phyloP scores from a whole-genome alignment of 176 grass and related monocot genomes.

The Eragrostis nindensis region DNA sequence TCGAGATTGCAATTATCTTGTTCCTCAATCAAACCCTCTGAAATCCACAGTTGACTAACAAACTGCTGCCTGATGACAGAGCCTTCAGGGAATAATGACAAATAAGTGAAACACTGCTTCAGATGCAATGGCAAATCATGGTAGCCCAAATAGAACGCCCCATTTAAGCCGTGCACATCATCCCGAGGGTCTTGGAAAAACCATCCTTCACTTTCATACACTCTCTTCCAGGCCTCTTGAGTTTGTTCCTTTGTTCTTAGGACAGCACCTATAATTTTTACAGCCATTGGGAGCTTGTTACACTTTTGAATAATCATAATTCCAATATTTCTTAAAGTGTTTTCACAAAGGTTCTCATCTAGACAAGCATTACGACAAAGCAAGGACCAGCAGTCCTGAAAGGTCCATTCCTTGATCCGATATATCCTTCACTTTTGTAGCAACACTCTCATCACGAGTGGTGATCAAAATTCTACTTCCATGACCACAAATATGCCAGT shows the following conservation, averaged over 20 bases:
- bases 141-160: constrained; percentile 62
- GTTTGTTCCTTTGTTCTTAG: constrained; percentile 53
- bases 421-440: constrained; percentile 35
- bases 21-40: constrained; percentile 54
- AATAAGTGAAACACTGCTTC: constrained; percentile 70
- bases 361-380: constrained; percentile 40
- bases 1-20: constrained; percentile 37
- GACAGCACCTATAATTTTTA: constrained; percentile 52
- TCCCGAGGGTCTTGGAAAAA: constrained; percentile 36
- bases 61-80: constrained; percentile 39
- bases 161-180: constrained; percentile 36
- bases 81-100: constrained; percentile 60
- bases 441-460: constrained; percentile 47
- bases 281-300: constrained; percentile 52
- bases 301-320: constrained; percentile 58
- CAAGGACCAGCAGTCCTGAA: constrained; percentile 57
- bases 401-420: constrained; percentile 29
- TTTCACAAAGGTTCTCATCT: constrained; percentile 1
- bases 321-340: constrained; percentile 45
- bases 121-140: constrained; percentile 51
- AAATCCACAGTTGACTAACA: constrained; percentile 60
- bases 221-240: constrained; percentile 39
- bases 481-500: constrained; percentile 29
- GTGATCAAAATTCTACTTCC: constrained; percentile 60
- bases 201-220: constrained; percentile 55